Base-by-base conservation (phyloP, 140 eudicot genomes). In the Bidens hawaiensis region DNA sequence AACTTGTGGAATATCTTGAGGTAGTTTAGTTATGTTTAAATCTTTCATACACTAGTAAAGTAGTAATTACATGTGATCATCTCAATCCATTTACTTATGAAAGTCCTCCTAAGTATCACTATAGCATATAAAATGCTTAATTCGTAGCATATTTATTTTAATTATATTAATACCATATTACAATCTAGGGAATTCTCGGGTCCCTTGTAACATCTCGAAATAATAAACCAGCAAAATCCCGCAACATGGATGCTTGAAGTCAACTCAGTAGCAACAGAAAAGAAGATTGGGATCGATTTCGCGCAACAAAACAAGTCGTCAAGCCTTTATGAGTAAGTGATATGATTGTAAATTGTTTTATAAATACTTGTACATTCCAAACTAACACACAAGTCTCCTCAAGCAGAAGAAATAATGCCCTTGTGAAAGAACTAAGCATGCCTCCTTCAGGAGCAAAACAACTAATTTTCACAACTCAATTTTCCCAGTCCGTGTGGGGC, bases 191-290 rank as follows among this genome's bases (percentile, higher is more conserved):
- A 42, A 77, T 77, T 71, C 70, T 0, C 71, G 79, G 53, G 49
- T 71, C 25, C 82, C 79, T n/a, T n/a, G n/a, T n/a, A n/a, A n/a
- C n/a, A n/a, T n/a, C n/a, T n/a, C 33, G 52, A 59, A 54, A 43
- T 77, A 60, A 51, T 25, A 60, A 51, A 72, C 9, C 65, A 52
- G 16, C 64, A 66, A 41, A 72, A 77, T 72, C 82, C 82, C 0
- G 79, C 82, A 60, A 77, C 82, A 53, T 77, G 82, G 78, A 72
- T 77, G 82, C 76, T 77, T 27, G 75, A 72, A 41, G 66, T 77
- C 47, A 77, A 78, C 65, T 71, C 82, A 24, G 42, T 9, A 51
- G 73, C 75, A 40, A 50, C 27, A 6, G 82, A 77, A 60, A 15
- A 50, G 27, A 50, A 25, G 15, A 58, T 60, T n/a, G 75, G 58